Percentiles rank a stretch among this genome's conserved stretches.
Conservation (phyloP, 2,329 filamentous ascomycete genomes). For the Aspergillus sp. region DNA sequence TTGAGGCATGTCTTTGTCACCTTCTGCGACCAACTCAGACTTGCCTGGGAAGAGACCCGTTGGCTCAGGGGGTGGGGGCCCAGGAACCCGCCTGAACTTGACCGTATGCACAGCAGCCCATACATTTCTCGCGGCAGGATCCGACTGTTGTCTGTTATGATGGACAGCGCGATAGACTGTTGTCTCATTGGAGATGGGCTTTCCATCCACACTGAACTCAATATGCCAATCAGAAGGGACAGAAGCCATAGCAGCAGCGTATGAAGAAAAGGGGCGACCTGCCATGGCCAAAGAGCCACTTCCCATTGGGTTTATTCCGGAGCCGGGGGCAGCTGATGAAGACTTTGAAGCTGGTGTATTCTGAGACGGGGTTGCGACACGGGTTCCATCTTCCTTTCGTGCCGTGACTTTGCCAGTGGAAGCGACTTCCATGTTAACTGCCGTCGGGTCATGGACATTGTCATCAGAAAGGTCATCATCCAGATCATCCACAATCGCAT, state of each 20-base stretch:
- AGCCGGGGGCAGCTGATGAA: constrained; percentile 32
- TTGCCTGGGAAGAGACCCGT: constrained; percentile 56
- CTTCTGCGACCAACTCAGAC: constrained; percentile 50
- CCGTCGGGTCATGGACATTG: constrained; percentile 74
- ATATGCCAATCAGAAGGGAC: constrained; percentile 94
- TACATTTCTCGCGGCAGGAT: constrained; percentile 68
- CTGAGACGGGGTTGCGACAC: constrained; percentile 77
- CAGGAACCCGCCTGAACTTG: constrained; percentile 82
- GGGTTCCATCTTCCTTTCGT: constrained; percentile 85
- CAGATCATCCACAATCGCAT: constrained; percentile 85
- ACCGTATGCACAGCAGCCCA: constrained; percentile 91
- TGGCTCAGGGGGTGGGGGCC: constrained; percentile 73
- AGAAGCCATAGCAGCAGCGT: constrained; percentile 77
- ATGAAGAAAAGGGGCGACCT: constrained; percentile 65
- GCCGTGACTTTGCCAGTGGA: constrained; percentile 85
- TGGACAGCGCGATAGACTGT: constrained; percentile 96
- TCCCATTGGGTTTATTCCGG: constrained; percentile 19
- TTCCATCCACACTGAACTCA: constrained; percentile 84
- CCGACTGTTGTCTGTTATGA: constrained; percentile 58
- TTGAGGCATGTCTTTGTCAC: constrained; percentile 64
- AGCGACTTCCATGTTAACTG: constrained; percentile 87
- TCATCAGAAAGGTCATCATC: constrained; percentile 79
- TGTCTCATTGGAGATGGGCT: constrained; percentile 82
- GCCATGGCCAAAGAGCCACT: constrained; percentile 51
- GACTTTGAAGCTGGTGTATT: constrained; percentile 45